Evolutionary conservation across 1,139 yeast species (phyloP).

Genomic region (Pichia terricola): DNA sequence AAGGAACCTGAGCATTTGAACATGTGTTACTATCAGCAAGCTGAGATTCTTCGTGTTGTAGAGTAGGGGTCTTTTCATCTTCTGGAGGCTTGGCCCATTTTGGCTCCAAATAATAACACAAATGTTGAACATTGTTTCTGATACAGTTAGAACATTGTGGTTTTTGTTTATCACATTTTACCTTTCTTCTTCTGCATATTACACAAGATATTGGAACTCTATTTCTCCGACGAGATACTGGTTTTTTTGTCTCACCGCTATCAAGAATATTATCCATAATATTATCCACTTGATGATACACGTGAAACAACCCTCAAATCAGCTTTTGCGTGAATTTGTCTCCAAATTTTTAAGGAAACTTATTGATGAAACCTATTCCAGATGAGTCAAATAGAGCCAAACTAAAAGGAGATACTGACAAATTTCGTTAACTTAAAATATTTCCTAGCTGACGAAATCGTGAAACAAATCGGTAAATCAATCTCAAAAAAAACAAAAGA

Average conservation of each 20-base stretch:
- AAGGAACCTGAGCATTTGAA: not conserved
- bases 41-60: slow-evolving; percentile 5
- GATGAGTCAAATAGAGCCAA: too few species aligned
- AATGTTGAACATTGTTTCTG: slow-evolving; percentile 63
- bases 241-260: not conserved
- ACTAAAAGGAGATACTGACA: too few species aligned
- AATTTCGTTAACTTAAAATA: too few species aligned
- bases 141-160: slow-evolving; percentile 71
- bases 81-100: slow-evolving; percentile 50
- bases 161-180: slow-evolving; percentile 50
- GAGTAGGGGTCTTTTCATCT: not conserved
- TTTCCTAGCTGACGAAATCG: too few species aligned
- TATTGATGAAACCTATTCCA: too few species aligned
- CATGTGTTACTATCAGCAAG: not conserved
- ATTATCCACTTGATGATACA: too few species aligned
- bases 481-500: too few species aligned
- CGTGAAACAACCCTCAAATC: too few species aligned
- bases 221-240: slow-evolving; percentile 28
- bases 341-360: too few species aligned
- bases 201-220: slow-evolving; percentile 39
- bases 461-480: too few species aligned
- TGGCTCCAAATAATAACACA: slow-evolving; percentile 58
- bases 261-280: too few species aligned
- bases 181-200: slow-evolving; percentile 39
- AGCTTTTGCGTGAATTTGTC: too few species aligned